Evolutionary conservation across 2,329 filamentous ascomycete genomes (phyloP).

Genomic region (Rhytidhysteron rufulum): DNA sequence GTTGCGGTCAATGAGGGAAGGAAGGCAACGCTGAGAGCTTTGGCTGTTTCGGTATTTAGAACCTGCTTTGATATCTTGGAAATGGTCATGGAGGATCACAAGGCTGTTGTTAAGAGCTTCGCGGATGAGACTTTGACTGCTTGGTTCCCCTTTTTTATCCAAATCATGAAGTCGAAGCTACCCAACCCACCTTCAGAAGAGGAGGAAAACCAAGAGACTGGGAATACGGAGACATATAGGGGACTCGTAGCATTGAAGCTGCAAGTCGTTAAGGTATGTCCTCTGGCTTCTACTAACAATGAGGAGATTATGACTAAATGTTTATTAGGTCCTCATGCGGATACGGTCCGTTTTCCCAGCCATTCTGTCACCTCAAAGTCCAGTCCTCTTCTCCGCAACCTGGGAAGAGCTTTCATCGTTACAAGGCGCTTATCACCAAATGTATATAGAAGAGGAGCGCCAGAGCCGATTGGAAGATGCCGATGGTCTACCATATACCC

Average conservation of each 20-base stretch:
- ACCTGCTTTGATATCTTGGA: slow-evolving; percentile 92
- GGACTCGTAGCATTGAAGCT: slow-evolving; percentile 83
- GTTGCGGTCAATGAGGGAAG: slow-evolving; percentile 73
- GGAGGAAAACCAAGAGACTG: slow-evolving; percentile 55
- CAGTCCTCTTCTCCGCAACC: slow-evolving; percentile 75
- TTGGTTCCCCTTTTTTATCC: slow-evolving; percentile 89
- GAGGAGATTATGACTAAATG: slow-evolving; percentile 2
- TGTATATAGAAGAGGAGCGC: slow-evolving; percentile 81
- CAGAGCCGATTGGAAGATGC: slow-evolving; percentile 87
- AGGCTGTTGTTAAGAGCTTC: slow-evolving; percentile 79
- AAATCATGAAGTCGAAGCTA: slow-evolving; percentile 69
- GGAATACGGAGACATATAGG: slow-evolving; percentile 66
- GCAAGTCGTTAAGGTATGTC: slow-evolving; percentile 73
- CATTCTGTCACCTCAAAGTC: slow-evolving; percentile 77
- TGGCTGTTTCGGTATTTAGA: slow-evolving; percentile 87
- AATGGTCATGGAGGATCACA: slow-evolving; percentile 93
- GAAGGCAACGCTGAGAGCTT: slow-evolving; percentile 71
- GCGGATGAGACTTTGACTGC: slow-evolving; percentile 77
- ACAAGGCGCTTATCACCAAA: slow-evolving; percentile 68
- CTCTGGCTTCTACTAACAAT: not conserved
- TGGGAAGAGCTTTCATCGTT: slow-evolving; percentile 83
- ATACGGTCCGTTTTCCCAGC: slow-evolving; percentile 79
- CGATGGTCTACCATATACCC: slow-evolving; percentile 86
- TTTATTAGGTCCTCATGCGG: slow-evolving; percentile 72
- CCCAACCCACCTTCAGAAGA: slow-evolving; percentile 56